phyloP scores from a whole-genome alignment of 257 asterid species.

The Solanum pinnatisectum region DNA sequence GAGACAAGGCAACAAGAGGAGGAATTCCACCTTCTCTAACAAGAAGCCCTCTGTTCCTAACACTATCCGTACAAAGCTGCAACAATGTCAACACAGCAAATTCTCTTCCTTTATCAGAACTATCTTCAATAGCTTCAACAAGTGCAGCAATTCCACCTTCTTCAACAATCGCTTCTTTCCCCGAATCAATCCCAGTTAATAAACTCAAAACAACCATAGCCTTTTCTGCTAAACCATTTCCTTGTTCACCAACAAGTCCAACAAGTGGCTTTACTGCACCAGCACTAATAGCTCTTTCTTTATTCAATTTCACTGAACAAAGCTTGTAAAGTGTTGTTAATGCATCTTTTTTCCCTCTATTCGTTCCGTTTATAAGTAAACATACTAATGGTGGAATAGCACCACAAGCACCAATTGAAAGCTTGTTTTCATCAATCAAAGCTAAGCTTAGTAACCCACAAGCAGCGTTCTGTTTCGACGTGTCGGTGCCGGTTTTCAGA shows the following conservation, averaged over 20 bases:
- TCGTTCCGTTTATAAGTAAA: constrained; percentile 58
- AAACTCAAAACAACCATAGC: constrained; percentile 93
- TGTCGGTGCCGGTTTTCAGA: constrained; percentile 73
- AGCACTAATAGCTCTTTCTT: constrained; percentile 82
- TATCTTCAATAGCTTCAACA: constrained; percentile 85
- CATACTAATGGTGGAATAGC: constrained; percentile 90
- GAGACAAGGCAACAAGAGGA: constrained; percentile 90
- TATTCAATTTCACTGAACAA: constrained; percentile 60
- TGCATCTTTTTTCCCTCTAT: constrained; percentile 84
- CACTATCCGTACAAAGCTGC: constrained; percentile 74
- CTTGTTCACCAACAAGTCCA: constrained; percentile 56
- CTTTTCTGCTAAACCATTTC: constrained; percentile 80
- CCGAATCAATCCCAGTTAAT: constrained; percentile 55
- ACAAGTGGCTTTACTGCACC: constrained; percentile 78
- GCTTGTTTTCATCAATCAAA: constrained; percentile 63
- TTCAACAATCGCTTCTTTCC: constrained; percentile 63
- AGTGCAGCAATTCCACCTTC: constrained; percentile 83
- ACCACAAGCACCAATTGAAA: constrained; percentile 83
- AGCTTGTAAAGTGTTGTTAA: constrained; percentile 79
- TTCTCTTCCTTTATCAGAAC: constrained; percentile 77
- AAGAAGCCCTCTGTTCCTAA: constrained; percentile 68
- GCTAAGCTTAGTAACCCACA: constrained; percentile 81
- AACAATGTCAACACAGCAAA: constrained; percentile 77
- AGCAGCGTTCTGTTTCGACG: constrained; percentile 91
- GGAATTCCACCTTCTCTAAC: constrained; percentile 97